Percentiles rank a stretch among this genome's conserved stretches.
Evolutionary conservation across 1,139 yeast genomes (phyloP).

Genomic region (Lodderomyces orthopsilosis): DNA sequence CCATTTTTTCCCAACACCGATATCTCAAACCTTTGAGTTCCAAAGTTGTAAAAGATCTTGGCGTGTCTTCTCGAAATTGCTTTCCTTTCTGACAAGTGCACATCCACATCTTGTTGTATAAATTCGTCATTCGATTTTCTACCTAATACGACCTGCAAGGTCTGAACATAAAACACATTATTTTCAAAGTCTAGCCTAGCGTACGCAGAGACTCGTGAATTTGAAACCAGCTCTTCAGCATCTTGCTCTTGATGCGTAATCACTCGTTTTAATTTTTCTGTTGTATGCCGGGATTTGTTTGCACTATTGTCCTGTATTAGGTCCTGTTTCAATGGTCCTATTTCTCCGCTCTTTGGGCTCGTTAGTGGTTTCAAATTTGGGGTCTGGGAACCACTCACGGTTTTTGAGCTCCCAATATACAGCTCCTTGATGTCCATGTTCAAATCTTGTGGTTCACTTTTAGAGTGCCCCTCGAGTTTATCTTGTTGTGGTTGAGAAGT

Average conservation of each 20-base stretch:
- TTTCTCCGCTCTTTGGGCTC: background rate
- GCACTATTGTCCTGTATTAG: background rate
- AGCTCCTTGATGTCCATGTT: background rate
- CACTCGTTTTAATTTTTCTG: conserved; percentile 4
- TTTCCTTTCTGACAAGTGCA: conserved; percentile 85
- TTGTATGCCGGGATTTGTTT: background rate
- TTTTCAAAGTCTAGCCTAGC: conserved; percentile 92
- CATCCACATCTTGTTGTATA: conserved; percentile 64
- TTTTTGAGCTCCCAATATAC: background rate
- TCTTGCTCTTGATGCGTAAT: conserved; percentile 1
- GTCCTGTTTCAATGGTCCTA: background rate
- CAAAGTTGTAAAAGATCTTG: conserved; percentile 90
- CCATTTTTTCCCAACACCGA: conserved; percentile 93
- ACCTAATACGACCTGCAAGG: conserved; percentile 89
- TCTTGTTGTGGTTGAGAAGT: conserved; percentile 2
- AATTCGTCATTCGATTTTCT: conserved; percentile 76
- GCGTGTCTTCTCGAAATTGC: conserved; percentile 94
- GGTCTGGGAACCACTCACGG: background rate
- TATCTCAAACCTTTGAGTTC: conserved; percentile 87
- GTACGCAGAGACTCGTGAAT: conserved; percentile 77
- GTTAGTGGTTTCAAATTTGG: conserved; percentile 1
- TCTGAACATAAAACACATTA: conserved; percentile 92
- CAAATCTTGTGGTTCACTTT: background rate
- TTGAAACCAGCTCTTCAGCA: conserved; percentile 15
- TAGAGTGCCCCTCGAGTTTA: background rate